These are phyloP conservation scores for Cercospora sojina DNA, from an alignment of 2,329 filamentous ascomycete species.

Conservation along the genomic window DNA sequence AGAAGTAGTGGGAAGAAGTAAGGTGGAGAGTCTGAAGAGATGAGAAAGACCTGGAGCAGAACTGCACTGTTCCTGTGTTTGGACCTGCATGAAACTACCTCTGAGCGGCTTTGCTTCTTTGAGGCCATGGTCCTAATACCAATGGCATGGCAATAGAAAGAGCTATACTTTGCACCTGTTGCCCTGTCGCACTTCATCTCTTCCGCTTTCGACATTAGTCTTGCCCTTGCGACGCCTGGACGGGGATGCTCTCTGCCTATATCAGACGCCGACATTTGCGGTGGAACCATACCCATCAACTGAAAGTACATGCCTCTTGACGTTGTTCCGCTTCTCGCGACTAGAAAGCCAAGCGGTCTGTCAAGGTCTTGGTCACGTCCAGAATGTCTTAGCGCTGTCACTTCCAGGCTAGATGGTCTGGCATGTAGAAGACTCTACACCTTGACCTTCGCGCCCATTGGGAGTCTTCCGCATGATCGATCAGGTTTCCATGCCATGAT, in stretches of 20 bases:
- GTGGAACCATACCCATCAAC: no score
- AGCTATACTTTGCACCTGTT: background rate
- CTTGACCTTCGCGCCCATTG: background rate
- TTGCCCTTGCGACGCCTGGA: background rate
- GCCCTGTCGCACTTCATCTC: background rate
- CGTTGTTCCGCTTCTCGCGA: no score
- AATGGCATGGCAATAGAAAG: background rate
- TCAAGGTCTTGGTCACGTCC: background rate
- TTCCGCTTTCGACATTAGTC: background rate
- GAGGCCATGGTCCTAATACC: background rate
- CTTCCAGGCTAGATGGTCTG: no score
- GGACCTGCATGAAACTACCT: background rate
- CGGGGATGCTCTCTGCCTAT: no score
- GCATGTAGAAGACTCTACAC: no score
- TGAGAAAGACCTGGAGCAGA: background rate
- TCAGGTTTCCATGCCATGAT: background rate
- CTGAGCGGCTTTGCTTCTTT: background rate
- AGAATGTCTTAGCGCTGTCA: background rate
- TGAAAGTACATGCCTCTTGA: no score
- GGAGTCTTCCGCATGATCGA: background rate
- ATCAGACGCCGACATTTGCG: no score
- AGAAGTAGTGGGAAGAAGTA: slow-evolving; percentile 7
- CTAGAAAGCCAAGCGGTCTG: no score
- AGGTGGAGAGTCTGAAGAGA: background rate
- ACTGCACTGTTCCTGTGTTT: background rate